Evolutionary conservation across 208 protist genomes (phyloP), one percentile per base, ranked within the genome.

Genomic region (Vickermania spadyakhi): DNA sequence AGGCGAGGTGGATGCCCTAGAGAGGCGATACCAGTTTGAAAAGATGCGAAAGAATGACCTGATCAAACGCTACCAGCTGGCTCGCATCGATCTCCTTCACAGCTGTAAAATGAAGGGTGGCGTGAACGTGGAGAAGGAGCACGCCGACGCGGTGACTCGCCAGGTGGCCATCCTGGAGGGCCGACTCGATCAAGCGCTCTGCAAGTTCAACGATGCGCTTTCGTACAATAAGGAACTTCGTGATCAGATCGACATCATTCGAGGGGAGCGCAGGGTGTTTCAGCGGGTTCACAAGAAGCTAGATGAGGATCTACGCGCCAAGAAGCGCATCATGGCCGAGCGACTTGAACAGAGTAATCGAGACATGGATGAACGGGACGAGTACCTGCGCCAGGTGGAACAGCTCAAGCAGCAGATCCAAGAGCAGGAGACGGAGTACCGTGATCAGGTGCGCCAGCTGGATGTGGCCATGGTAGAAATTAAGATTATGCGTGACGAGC

Each of bases 141-240:
- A 95, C 66, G 77, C 81, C 27, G 77, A 83, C 50, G 81, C 87
- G 18, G 79, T 97, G 30, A 79, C 96, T 61, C 89, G 92, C 26
- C 95, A 97, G 77, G 89, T 98, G 13, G 75, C 91, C 51, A 93
- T 97, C 29, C 79, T 99, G 45, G 97, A 99, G 64, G 96, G 96
- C 68, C 78, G 96, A 13, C 77, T 99, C 7, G 96, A 98, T 73
- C 91, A 96, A 64, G 88, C 90, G 3, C 81, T 98, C 31, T 80
- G 95, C 25, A 97, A 96, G 77, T 99, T 97, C 72, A 99, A 99
- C 78, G 90, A 97, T 58, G 84, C 89, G 13, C 78, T 98, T 18
- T 85, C 93, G 26, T 79, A 91, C 70, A 99, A 99, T 77, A 96
- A 94, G 70, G 77, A 94, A 64, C 73, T 98, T 21, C 89, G 96